Evolutionary conservation across 2,329 filamentous ascomycete species (phyloP), one percentile per base, ranked within the genome.

Genomic region (Ceratocystis colombiana): DNA sequence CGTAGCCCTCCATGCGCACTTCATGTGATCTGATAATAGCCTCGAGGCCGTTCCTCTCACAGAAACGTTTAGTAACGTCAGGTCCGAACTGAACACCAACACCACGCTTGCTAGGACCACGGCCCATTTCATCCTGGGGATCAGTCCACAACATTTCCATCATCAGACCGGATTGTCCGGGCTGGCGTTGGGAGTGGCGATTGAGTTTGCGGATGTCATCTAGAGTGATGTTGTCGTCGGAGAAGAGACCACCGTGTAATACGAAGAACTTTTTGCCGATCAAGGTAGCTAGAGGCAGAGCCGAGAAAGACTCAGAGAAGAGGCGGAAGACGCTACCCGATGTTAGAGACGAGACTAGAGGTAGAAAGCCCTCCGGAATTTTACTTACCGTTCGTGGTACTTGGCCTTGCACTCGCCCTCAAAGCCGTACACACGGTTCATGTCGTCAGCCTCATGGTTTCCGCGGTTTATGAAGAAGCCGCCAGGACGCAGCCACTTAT

Each of bases 71-170:
- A 25, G 94, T 99, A 67, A 99, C 86, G 74, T 99, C 94, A 0
- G 94, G 94, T 0, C 94, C 94, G 72, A 99, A 99, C 74, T 97
- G 92, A 77, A 97, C 84, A 64, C 94, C 94, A 22, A 99, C 93
- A 70, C 94, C 94, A 74, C 94, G 85, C 81, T 99, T 99, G 80
- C 91, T 96, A 57, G 94, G 94, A 7, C 92, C 90, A 71, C 94
- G 86, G 64, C 94, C 94, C 33, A 88, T 86, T 71, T 86, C 82
- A 0, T 88, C 82, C 75, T 99, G 94, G 2, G 94, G 94, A 74
- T 99, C 94, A 0, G 94, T 97, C 94, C 94, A 99, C 61, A 99
- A 83, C 94, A 99, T 99, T 77, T 99, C 94, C 94, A 99, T 99
- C 94, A 99, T 99, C 72, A 99, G 79, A 15, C 94, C 94, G 62